A percentile compares a stretch with the other conserved stretches of the same genome.
phyloP scores from a whole-genome alignment of 805 yeast genomes.

The Cyberlindnera subsufficiens region DNA sequence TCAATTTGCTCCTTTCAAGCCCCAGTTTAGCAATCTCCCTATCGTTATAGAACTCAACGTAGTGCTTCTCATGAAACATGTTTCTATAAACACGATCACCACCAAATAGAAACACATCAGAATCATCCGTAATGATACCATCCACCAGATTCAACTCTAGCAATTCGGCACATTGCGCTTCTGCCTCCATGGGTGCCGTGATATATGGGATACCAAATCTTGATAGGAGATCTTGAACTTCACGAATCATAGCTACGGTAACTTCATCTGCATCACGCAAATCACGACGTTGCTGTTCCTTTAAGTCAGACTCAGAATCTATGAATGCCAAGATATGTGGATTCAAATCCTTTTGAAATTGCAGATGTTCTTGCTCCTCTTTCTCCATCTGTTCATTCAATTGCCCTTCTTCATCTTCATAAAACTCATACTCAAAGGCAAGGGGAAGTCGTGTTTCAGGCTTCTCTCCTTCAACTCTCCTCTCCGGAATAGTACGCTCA shows the following conservation, averaged over 20 bases:
- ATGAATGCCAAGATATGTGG: conserved; percentile 14
- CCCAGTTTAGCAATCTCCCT: conserved; percentile 64
- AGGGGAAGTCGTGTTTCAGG: neutral
- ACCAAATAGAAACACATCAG: conserved; percentile 93
- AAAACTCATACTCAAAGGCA: conserved; percentile 54
- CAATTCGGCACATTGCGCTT: conserved; percentile 93
- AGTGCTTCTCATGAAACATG: conserved; percentile 89
- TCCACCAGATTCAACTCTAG: conserved; percentile 69
- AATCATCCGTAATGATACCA: conserved; percentile 95
- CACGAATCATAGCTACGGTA: conserved; percentile 76
- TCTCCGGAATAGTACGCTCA: neutral
- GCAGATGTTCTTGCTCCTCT: conserved; percentile 70
- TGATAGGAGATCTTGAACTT: conserved; percentile 82
- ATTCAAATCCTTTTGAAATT: conserved; percentile 44
- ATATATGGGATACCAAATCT: conserved; percentile 92
- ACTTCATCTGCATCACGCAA: conserved; percentile 90
- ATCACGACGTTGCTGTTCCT: conserved; percentile 57
- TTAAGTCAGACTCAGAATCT: conserved; percentile 43
- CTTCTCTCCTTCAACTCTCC: conserved; percentile 5
- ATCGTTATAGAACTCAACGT: conserved; percentile 75
- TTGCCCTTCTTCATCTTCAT: conserved; percentile 72
- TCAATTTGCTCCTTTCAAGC: conserved; percentile 54
- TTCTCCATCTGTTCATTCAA: conserved; percentile 53
- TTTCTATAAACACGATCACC: conserved; percentile 80
- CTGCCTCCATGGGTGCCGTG: conserved; percentile 98